Evolutionary conservation across 495 filamentous ascomycete genomes (phyloP), one percentile per base, ranked within the genome.

Genomic region (Penicillium verhagenii): DNA sequence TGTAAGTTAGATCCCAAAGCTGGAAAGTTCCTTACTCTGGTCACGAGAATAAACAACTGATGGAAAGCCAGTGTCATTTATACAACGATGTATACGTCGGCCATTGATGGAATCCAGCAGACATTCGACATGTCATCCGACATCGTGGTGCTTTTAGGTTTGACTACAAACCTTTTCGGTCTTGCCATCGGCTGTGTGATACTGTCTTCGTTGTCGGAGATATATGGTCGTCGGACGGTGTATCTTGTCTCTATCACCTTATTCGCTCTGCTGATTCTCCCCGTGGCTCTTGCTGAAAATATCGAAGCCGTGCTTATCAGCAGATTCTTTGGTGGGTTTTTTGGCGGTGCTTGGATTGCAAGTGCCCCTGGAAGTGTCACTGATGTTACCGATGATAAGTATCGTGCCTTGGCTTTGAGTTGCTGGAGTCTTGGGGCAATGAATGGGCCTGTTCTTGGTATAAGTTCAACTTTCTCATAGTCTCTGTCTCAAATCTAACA

Each of bases 311-410:
- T 93, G 50, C 72, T 93, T 6, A 72, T 83, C 4, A 77, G 84
- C 14, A 68, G 76, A 20, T 70, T 75, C 13, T 52, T 80, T 13
- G 61, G 64, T 1, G 77, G 90, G 1, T 93, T 92, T 60, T 84
- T 92, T 57, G 87, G 87, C 13, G 73, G 73, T 48, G 56, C 85
- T 14, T 86, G 89, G 73, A 80, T 92, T 23, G 78, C 81, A 0
- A 91, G 90, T 67, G 81, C 82, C 2, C 87, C 90, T 9, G 90
- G 89, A 2, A 89, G 86, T 8, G 78, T 95, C 0, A 83, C 83
- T 37, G 90, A 95, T 65, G 87, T 95, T 52, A 83, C 85, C 23
- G 71, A 78, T 33, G 82, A 85, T 40, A 75, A 87, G 25, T 74
- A 83, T 54, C 80, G 89, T 19, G 85, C 86, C 4, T 65, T 91